Evolutionary conservation across 805 yeast genomes (phyloP), one percentile per base, ranked within the genome.

Genomic region (Candida patagonica): DNA sequence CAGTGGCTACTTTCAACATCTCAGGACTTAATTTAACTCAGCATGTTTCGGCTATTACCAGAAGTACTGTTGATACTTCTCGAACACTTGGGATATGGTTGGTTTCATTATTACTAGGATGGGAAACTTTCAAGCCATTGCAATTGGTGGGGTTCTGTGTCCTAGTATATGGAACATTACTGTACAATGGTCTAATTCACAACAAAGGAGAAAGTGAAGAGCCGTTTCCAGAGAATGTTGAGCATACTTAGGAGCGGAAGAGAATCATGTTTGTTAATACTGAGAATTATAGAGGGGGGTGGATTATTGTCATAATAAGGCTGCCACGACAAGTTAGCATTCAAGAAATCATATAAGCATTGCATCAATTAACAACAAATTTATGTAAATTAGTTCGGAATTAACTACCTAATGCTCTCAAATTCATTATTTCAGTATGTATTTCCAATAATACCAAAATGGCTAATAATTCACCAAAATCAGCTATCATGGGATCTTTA

Each of bases 1-100:
- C 82, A 6, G 82, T 83, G 45, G 74, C 86, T 1, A 51, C 70
- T 4, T 83, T 83, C 69, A 83, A 83, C 58, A 78, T 68, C 56
- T 76, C 77, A 50, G 94, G 94, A 2, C 70, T 81, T 29, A 69
- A 84, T 6, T 62, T 83, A 27, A 83, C 94, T 2, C 67, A 72
- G 37, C 60, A 62, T 34, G 54, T 82, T 35, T 76, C 81, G 38
- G 92, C 94, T 25, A 82, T 94, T 1, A 70, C 88, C 1, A 67
- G 92, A 53, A 76, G 86, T 17, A 83, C 92, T 1, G 72, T 83
- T 37, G 94, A 83, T 53, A 78, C 87, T 0, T 78, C 82, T 43
- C 68, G 94, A 47, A 82, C 92, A 0, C 59, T 81, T 19, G 59
- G 80, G 21, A 88, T 83, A 13, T 83, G 94, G 94, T 27, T 78